These are phyloP conservation scores for Cryptococcus maquisensis DNA, from an alignment of 1,284 basidiomycete genomes.

Conservation along the genomic window DNA sequence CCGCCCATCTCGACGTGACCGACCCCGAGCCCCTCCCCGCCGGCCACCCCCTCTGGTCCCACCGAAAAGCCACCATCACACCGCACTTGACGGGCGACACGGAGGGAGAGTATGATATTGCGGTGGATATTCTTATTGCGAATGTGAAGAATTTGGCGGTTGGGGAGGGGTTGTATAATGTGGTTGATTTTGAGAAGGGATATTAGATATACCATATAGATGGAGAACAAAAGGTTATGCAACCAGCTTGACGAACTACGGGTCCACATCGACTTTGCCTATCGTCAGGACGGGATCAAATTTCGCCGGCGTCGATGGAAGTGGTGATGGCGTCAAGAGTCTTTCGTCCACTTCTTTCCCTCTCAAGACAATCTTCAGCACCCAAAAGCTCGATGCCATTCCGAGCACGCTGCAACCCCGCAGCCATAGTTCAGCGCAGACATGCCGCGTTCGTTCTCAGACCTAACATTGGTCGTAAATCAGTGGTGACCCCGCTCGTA, in stretches of 20 bases:
- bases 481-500: neutral
- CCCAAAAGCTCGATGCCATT: slow-evolving; percentile 17
- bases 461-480: neutral
- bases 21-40: neutral
- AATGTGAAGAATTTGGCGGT: neutral
- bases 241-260: no score
- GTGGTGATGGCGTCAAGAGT: neutral
- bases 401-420: slow-evolving; percentile 23
- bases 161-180: neutral
- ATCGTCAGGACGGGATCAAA: slow-evolving; percentile 6
- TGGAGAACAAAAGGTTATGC: no score
- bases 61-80: neutral
- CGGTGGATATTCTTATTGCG: neutral
- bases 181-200: neutral
- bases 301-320: slow-evolving; percentile 4
- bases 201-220: neutral
- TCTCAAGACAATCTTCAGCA: neutral
- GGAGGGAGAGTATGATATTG: neutral
- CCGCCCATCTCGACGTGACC: neutral
- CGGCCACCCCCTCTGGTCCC: neutral
- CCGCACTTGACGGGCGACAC: neutral
- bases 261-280: no score
- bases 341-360: neutral
- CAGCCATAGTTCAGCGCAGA: slow-evolving; percentile 11
- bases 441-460: slow-evolving; percentile 6